phyloP scores from a whole-genome alignment of 306 rosid species.

The Herpetospermum pedunculosum region DNA sequence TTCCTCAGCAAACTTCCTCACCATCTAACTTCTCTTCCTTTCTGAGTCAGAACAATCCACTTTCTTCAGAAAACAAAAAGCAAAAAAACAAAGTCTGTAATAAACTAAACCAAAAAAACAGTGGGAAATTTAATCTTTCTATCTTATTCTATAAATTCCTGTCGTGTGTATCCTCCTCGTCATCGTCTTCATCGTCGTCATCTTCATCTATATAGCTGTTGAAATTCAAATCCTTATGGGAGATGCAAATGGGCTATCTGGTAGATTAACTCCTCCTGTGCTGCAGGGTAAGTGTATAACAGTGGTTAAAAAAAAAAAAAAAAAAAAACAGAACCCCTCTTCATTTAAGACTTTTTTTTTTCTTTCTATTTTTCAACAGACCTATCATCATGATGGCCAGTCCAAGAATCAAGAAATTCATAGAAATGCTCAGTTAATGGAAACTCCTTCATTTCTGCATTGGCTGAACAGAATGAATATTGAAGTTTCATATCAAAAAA shows the following conservation, averaged over 20 bases:
- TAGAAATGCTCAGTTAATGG: constrained; percentile 17
- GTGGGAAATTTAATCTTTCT: no score
- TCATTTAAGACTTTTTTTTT: no score
- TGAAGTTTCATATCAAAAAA: no score
- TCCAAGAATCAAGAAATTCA: constrained; percentile 21
- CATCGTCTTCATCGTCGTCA: neutral
- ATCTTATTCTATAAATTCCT: constrained; percentile 6
- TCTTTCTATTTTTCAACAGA: neutral
- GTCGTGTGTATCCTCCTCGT: constrained; percentile 1
- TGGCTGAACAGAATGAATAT: neutral
- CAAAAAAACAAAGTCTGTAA: no score
- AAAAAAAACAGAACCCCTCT: no score
- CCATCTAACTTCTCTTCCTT: neutral
- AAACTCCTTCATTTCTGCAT: constrained; percentile 18
- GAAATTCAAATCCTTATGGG: constrained; percentile 20
- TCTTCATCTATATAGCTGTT: constrained; percentile 20
- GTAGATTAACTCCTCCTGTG: constrained; percentile 30
- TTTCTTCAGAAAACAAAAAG: neutral
- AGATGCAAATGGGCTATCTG: constrained; percentile 36
- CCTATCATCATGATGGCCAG: neutral
- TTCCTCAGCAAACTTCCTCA: neutral
- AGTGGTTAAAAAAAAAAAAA: neutral
- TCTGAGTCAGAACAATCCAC: neutral
- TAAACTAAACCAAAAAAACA: no score
- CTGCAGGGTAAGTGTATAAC: neutral